Evolutionary conservation across 1,139 yeast species (phyloP).

Genomic region (Debaryomyces sp.): DNA sequence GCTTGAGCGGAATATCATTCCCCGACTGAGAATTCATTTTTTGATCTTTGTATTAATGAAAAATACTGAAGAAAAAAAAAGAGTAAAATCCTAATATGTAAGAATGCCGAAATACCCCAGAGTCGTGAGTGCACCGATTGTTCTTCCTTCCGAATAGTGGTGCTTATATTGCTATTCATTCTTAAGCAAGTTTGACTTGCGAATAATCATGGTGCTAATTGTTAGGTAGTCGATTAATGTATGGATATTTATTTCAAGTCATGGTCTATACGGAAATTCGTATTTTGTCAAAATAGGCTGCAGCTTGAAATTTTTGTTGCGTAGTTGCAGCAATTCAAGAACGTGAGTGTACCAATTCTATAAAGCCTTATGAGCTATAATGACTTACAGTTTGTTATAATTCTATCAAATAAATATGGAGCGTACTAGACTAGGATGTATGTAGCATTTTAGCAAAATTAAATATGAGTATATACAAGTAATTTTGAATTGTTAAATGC

Average conservation of each 20-base stretch:
- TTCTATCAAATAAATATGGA: neutral
- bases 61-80: neutral
- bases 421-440: neutral
- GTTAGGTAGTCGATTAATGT: neutral
- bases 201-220: neutral
- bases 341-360: neutral
- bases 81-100: neutral
- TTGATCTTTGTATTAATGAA: neutral
- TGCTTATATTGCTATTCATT: neutral
- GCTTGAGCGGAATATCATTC: constrained; percentile 1
- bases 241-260: neutral
- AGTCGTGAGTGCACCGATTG: constrained; percentile 2
- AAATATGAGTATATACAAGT: neutral
- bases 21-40: neutral
- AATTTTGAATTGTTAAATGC: neutral
- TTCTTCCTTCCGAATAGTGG: neutral
- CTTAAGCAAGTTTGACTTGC: neutral
- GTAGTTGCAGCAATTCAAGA: neutral
- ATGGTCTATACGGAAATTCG: neutral
- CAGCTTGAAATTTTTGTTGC: neutral
- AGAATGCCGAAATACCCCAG: neutral
- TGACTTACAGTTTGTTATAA: neutral
- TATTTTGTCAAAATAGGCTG: neutral
- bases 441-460: neutral
- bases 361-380: neutral